These are phyloP conservation scores for Citrus sp. DNA, from an alignment of 345 rosid species.

Conservation along the genomic window DNA sequence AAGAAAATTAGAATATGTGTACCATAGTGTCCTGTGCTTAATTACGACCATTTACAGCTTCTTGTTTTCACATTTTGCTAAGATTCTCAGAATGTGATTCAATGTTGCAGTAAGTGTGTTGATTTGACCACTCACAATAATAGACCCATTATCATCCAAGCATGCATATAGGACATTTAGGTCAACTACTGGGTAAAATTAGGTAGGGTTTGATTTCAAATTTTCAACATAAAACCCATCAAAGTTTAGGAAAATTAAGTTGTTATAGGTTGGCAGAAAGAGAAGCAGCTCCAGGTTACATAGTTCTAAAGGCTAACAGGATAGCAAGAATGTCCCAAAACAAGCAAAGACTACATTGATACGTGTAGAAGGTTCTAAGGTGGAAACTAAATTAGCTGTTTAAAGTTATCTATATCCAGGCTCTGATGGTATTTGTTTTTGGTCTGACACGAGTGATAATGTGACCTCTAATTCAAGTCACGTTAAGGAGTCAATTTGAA, in stretches of 20 bases:
- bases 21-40: not conserved
- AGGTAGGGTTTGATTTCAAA: not conserved
- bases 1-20: conserved; percentile 10
- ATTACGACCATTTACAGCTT: not conserved
- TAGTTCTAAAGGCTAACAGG: not conserved
- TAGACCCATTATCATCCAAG: not conserved
- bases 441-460: not conserved
- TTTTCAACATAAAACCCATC: not conserved
- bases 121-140: not conserved
- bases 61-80: not conserved
- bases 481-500: conserved; percentile 11
- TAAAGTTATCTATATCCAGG: not conserved
- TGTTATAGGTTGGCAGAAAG: not conserved
- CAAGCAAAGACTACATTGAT: not conserved
- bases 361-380: not conserved
- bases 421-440: not conserved
- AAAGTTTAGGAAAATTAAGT: not conserved
- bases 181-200: not conserved
- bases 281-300: not conserved
- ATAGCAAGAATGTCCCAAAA: not conserved
- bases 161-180: not conserved
- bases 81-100: not conserved
- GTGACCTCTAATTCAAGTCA: not conserved
- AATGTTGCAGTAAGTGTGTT: not conserved
- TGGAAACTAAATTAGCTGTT: not conserved